Percentiles rank a stretch among this genome's conserved stretches.
phyloP scores from a whole-genome alignment of 805 yeast species.

The Metschnikowia peoriensis region DNA sequence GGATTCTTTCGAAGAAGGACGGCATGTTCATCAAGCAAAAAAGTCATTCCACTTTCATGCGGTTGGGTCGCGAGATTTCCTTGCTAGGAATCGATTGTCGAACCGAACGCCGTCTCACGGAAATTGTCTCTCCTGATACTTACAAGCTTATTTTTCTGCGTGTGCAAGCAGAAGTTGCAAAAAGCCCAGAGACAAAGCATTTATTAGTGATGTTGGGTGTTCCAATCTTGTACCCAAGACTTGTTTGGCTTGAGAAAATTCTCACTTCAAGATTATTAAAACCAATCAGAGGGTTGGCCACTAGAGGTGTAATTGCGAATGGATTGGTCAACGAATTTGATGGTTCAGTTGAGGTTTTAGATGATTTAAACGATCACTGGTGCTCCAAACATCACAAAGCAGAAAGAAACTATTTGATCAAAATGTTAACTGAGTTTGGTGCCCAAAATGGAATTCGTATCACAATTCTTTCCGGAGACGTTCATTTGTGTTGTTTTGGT shows the following conservation, averaged over 20 bases:
- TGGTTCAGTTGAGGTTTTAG: slow-evolving; percentile 86
- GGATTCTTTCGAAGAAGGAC: slow-evolving; percentile 57
- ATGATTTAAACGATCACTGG: slow-evolving; percentile 97
- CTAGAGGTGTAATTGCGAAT: slow-evolving; percentile 55
- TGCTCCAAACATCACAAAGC: slow-evolving; percentile 82
- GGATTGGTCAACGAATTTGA: slow-evolving; percentile 90
- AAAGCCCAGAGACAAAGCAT: slow-evolving; percentile 65
- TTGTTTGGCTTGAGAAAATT: slow-evolving; percentile 84
- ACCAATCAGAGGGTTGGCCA: slow-evolving; percentile 62
- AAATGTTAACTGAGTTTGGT: slow-evolving; percentile 63
- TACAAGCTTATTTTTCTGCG: slow-evolving; percentile 64
- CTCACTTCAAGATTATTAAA: slow-evolving; percentile 56
- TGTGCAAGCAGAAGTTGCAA: slow-evolving; percentile 51
- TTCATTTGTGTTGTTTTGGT: slow-evolving; percentile 84
- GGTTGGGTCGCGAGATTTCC: slow-evolving; percentile 71
- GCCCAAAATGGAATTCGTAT: slow-evolving; percentile 63
- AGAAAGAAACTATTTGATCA: slow-evolving; percentile 74
- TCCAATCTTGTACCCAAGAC: slow-evolving; percentile 91
- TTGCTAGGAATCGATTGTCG: slow-evolving; percentile 88
- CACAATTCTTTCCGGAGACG: slow-evolving; percentile 90
- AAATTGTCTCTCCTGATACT: slow-evolving; percentile 52
- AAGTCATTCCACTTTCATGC: slow-evolving; percentile 67
- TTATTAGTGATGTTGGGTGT: slow-evolving; percentile 84
- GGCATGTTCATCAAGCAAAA: slow-evolving; percentile 72
- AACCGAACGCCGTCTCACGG: slow-evolving; percentile 73